phyloP scores from a whole-genome alignment of 805 yeast species.

The Maudiozyma saulgeensis region DNA sequence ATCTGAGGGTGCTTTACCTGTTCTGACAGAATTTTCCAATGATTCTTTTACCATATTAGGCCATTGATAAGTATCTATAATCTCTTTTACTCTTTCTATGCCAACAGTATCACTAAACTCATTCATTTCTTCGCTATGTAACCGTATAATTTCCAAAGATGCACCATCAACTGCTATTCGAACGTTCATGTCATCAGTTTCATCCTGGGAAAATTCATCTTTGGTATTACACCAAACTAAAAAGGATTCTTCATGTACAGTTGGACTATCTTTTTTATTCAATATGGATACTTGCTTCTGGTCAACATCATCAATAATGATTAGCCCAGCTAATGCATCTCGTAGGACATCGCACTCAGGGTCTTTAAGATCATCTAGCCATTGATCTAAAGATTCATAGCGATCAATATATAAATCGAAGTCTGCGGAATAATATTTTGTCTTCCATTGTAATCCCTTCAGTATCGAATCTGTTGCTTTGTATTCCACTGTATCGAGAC shows the following conservation, averaged over 20 bases:
- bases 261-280: not conserved
- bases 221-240: not conserved
- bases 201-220: not conserved
- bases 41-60: constrained; percentile 5
- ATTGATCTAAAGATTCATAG: constrained; percentile 18
- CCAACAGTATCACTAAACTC: constrained; percentile 39
- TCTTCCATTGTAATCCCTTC: constrained; percentile 18
- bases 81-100: constrained; percentile 34
- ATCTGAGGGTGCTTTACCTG: not conserved
- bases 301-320: constrained; percentile 26
- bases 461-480: constrained; percentile 7
- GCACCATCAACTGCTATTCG: constrained; percentile 28
- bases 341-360: constrained; percentile 35
- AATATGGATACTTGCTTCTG: not conserved
- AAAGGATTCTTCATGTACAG: constrained; percentile 1
- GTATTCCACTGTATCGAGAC: not conserved
- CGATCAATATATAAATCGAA: constrained; percentile 28
- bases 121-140: constrained; percentile 22
- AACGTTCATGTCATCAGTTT: constrained; percentile 4
- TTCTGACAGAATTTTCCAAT: not conserved
- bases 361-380: constrained; percentile 33
- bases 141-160: not conserved
- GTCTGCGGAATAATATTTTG: constrained; percentile 26
- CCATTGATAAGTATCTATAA: constrained; percentile 45
- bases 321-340: constrained; percentile 37